Evolutionary conservation across 768 basidiomycete species (phyloP).

Genomic region (Psilocybe tampanensis): DNA sequence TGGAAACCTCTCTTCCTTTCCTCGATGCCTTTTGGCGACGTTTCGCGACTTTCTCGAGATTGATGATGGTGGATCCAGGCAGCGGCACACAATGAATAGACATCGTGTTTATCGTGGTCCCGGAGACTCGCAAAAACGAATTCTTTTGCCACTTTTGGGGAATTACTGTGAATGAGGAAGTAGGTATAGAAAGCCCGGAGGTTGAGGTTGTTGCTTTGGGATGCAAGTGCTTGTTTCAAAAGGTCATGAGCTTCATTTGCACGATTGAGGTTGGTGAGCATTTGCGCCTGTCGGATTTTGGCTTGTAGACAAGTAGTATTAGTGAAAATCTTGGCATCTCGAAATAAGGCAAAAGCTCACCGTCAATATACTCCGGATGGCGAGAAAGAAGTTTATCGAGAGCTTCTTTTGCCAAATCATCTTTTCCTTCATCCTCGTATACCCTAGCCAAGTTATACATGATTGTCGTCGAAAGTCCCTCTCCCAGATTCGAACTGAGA

Average conservation of each 20-base stretch:
- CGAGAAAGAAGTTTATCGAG: conserved; percentile 85
- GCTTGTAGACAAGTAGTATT: conserved; percentile 47
- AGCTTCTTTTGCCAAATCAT: conserved; percentile 75
- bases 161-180: conserved; percentile 83
- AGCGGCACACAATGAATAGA: conserved; percentile 89
- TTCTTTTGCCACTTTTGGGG: conserved; percentile 74
- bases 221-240: conserved; percentile 84
- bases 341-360: conserved; percentile 46
- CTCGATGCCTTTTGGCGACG: conserved; percentile 53
- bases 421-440: conserved; percentile 84
- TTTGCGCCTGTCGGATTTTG: conserved; percentile 88
- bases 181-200: conserved; percentile 92
- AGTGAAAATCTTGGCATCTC: neutral
- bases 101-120: conserved; percentile 83
- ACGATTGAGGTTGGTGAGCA: conserved; percentile 70
- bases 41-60: conserved; percentile 81
- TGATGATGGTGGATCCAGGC: conserved; percentile 87
- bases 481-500: conserved; percentile 49
- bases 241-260: conserved; percentile 85
- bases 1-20: conserved; percentile 81
- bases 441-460: conserved; percentile 91
- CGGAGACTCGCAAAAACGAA: conserved; percentile 91
- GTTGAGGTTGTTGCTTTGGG: conserved; percentile 79
- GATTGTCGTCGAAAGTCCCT: conserved; percentile 79
- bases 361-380: conserved; percentile 96